Evolutionary conservation across 169 alveolate genomes (phyloP).

Genomic region (Plasmodium vivax): DNA sequence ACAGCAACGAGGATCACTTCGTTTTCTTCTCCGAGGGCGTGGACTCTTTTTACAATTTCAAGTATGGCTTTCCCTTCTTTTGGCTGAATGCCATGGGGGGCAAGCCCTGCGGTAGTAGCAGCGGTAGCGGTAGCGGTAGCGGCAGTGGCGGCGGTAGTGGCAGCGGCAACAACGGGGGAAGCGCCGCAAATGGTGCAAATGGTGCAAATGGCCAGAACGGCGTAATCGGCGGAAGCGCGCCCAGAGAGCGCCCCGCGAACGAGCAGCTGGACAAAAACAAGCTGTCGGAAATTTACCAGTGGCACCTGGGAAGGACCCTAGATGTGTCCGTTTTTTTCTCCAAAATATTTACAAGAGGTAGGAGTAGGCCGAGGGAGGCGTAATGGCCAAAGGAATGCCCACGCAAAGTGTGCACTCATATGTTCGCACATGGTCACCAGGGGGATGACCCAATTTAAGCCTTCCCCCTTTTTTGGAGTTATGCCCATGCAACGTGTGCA

Average conservation of each 20-base stretch:
- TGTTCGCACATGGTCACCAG: not conserved
- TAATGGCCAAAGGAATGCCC: not conserved
- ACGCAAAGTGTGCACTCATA: slow-evolving; percentile 9
- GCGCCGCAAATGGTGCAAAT: no score
- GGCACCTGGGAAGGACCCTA: slow-evolving; percentile 65
- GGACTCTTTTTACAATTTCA: slow-evolving; percentile 48
- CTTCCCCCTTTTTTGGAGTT: not conserved
- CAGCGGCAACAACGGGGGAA: not conserved
- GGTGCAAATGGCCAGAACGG: not conserved
- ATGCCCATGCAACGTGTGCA: not conserved
- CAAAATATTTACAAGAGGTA: slow-evolving; percentile 64
- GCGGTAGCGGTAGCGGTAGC: not conserved
- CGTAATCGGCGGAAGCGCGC: not conserved
- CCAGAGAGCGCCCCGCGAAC: not conserved
- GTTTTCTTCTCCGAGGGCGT: slow-evolving; percentile 40
- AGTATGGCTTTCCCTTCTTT: slow-evolving; percentile 68
- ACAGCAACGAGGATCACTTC: slow-evolving; percentile 45
- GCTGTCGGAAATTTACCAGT: slow-evolving; percentile 47
- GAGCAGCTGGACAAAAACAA: not conserved
- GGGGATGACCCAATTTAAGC: not conserved
- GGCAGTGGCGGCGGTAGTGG: not conserved
- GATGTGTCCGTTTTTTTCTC: slow-evolving; percentile 62
- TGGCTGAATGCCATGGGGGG: slow-evolving; percentile 73
- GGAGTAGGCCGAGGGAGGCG: not conserved
- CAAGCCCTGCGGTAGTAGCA: not conserved